Evolutionary conservation across 1,284 basidiomycete species (phyloP).

Genomic region (Tylopilus sp.): DNA sequence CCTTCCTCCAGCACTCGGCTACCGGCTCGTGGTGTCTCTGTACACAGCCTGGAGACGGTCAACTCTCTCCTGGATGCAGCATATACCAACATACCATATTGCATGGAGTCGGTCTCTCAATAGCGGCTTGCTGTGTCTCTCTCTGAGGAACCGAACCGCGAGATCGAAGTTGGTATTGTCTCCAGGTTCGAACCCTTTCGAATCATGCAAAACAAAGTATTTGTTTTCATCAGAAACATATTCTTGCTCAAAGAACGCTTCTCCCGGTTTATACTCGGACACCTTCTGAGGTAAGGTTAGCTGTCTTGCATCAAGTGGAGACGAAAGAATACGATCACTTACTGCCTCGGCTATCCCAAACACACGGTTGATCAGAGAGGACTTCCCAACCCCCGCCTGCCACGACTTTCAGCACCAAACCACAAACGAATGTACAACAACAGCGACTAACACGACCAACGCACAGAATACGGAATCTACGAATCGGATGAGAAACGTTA

Average conservation of each 20-base stretch:
- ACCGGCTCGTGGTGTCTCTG: constrained; percentile 9
- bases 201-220: constrained; percentile 9
- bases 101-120: constrained; percentile 9
- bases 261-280: constrained; percentile 3
- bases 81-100: background rate
- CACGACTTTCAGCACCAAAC: background rate
- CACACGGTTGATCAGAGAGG: constrained; percentile 1
- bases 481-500: no score
- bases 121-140: background rate
- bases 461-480: constrained; percentile 1
- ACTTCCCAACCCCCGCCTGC: constrained; percentile 13
- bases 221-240: constrained; percentile 11
- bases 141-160: background rate
- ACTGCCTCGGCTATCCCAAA: constrained; percentile 8
- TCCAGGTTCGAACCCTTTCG: constrained; percentile 6
- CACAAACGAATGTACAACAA: no score
- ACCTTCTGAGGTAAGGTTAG: constrained; percentile 1
- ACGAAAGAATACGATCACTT: no score
- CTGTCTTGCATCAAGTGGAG: no score
- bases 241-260: background rate
- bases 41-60: constrained; percentile 7
- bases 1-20: constrained; percentile 12
- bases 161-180: constrained; percentile 1
- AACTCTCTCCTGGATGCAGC: background rate
- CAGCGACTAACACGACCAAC: constrained; percentile 5